Base-by-base conservation (phyloP, 805 yeast genomes). In the Teunomyces tritomae region DNA sequence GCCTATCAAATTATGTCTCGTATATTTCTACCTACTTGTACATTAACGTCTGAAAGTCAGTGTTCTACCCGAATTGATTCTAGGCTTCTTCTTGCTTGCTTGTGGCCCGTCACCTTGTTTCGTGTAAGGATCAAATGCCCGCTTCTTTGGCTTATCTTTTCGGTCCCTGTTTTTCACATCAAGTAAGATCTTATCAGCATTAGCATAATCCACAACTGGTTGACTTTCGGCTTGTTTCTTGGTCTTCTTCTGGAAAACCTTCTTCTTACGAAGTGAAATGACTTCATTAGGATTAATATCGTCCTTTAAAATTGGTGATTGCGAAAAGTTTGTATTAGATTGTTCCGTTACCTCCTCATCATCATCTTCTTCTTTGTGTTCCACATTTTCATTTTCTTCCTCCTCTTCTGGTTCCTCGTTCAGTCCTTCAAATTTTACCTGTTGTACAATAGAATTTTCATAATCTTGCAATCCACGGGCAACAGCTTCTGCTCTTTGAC, bases 91-190 rank as follows among this genome's bases (percentile, higher is more conserved):
- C 64, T 79, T 82, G 6, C 78, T 76, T n/a, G 77, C 74, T 53
- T 66, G 67, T 7, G 85, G 85, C 1, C 83, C 86, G 13, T 73
- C 74, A 26, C 72, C 65, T 5, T 65, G 69, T 39, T 69, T 71
- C 5, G 74, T 62, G 53, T 82, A 85, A 3, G 90, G 89, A 64
- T 85, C 85, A 52, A 80, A 85, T 7, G 76, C 58, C 46, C 69
- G 65, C 55, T 76, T 74, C 59, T 75, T 76, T 42, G 63, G 64
- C 29, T 54, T 58, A 13, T 46, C 48, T n/a, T 54, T 52, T 35
- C 14, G 54, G 39, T 39, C 53, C 29, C 29, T 37, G 28, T 43
- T 47, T 29, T 34, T 42, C 26, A 50, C 50, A 24, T 58, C 58
- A 8, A 59, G 59, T 49, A 80, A 59, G 10, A 79, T 65, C 47